Evolutionary conservation across 2,329 filamentous ascomycete species (phyloP), one percentile per base, ranked within the genome.

Genomic region (Diaporthe sp.): DNA sequence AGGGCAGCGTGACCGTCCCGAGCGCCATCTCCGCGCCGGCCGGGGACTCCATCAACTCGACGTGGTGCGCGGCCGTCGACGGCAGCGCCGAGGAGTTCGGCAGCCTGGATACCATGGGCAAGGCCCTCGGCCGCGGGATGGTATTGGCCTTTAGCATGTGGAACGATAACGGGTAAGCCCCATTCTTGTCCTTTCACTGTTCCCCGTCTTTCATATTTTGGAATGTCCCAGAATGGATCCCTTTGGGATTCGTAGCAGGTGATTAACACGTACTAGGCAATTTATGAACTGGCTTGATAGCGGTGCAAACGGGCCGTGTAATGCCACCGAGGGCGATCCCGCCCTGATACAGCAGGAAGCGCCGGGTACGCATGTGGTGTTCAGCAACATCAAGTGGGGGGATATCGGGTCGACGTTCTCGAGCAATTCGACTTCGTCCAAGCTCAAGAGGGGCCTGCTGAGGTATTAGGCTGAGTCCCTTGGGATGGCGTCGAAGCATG

Each of bases 281-380:
- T 86, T 84, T 72, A 88, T 89, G 88, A 82, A 85, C 25, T 89
- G 88, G 88, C 82, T 89, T n/a, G 87, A 89, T 75, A 82, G 83
- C 67, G 80, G 84, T 1, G 82, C 80, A 49, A 79, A 85, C 19
- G 88, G 88, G 0, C 87, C 87, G 46, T 90, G 89, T 78, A 85
- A 83, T 77, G 83, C 82, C 7, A 87, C 85, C 0, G 85, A 88
- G 77, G 88, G 88, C 2, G 83, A 86, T 72, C 88, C 88, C 0
- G 80, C 83, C n/a, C 80, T 84, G 31, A 88, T 90, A 72, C 74
- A 83, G 65, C 79, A 82, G n/a, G 79, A 86, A 25, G 80, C 86
- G 74, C 84, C 85, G 3, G 82, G 82, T 28, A 86, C 88, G 5
- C 82, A 82, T 25, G 86, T 89, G 3, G 84, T 82, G 3, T 90